These are phyloP conservation scores for Pseudopithomyces chartarum DNA, from an alignment of 2,329 filamentous ascomycete species.

Conservation along the genomic window DNA sequence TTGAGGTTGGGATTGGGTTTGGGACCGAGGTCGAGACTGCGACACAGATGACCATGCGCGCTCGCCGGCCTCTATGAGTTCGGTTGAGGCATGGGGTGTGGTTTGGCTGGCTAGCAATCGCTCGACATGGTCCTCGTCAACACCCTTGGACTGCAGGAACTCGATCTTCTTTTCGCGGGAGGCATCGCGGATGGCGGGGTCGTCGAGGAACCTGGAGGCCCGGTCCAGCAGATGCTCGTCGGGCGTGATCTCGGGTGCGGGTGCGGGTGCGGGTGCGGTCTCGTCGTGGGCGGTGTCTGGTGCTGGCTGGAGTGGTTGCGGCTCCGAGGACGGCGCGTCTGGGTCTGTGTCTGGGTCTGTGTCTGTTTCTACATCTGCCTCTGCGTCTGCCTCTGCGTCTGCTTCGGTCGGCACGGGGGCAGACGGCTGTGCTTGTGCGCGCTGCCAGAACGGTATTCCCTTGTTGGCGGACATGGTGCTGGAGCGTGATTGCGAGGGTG, in stretches of 20 bases:
- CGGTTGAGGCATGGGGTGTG: conserved; percentile 16
- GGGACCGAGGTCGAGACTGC: conserved; percentile 18
- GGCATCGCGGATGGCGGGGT: conserved; percentile 72
- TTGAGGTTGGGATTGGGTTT: conserved; percentile 11
- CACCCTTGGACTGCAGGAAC: conserved; percentile 79
- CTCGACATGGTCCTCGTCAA: conserved; percentile 70
- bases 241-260: no score
- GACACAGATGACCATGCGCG: conserved; percentile 36
- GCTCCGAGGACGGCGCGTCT: conserved; percentile 18
- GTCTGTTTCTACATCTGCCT: no score
- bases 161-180: conserved; percentile 73
- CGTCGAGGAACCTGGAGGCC: conserved; percentile 75
- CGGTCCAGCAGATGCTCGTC: conserved; percentile 59
- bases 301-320: conserved; percentile 17
- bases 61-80: conserved; percentile 29
- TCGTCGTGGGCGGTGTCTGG: conserved; percentile 11
- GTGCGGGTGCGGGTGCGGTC: conserved; percentile 5
- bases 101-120: conserved; percentile 57
- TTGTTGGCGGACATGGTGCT: conserved; percentile 15
- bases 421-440: conserved; percentile 14
- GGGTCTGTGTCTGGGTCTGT: neutral
- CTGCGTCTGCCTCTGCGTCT: conserved; percentile 1
- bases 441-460: conserved; percentile 45
- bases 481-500: neutral
- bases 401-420: conserved; percentile 6